Percentiles rank a stretch among this genome's conserved stretches.
Conservation (phyloP, 2,329 filamentous ascomycete genomes). For the Coniosporium tulheliwenetii region DNA sequence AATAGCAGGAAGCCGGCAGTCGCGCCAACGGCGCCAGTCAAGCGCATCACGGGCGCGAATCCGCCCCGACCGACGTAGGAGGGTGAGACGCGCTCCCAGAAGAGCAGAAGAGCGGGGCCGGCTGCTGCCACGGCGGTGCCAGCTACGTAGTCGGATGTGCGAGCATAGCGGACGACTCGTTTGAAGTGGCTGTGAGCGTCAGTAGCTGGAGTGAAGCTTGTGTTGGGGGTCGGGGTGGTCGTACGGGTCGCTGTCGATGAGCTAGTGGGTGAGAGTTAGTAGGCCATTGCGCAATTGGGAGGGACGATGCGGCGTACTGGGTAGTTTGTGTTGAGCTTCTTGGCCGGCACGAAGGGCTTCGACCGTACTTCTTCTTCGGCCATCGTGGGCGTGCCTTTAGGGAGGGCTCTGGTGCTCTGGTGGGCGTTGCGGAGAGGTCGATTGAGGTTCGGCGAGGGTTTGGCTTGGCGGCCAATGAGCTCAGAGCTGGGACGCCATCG, state of each 20-base stretch:
- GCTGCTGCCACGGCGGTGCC: constrained; percentile 54
- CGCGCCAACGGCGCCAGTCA: constrained; percentile 56
- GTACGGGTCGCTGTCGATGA: constrained; percentile 99
- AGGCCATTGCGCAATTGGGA: constrained; percentile 5
- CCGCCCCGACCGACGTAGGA: constrained; percentile 72
- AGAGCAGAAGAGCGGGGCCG: constrained; percentile 57
- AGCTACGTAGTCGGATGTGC: constrained; percentile 65
- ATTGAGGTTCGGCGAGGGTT: neutral
- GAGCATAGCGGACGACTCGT: constrained; percentile 76
- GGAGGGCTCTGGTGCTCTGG: neutral
- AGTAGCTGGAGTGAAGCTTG: constrained; percentile 10
- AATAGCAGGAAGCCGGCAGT: constrained; percentile 70
- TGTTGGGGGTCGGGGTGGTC: constrained; percentile 14
- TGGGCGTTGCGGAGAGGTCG: constrained; percentile 4
- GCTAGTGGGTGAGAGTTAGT: constrained; percentile 39
- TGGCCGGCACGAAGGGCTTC: constrained; percentile 49
- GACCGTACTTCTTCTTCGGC: constrained; percentile 9
- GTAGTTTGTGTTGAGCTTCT: constrained; percentile 68
- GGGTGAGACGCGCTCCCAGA: constrained; percentile 73
- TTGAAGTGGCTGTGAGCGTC: constrained; percentile 58
- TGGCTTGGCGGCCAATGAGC: neutral
- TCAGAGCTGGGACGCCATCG: neutral
- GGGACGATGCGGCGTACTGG: constrained; percentile 50
- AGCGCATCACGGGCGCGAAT: constrained; percentile 68
- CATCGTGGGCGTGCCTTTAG: constrained; percentile 14